These are phyloP conservation scores for Aspergillus sp. DNA, from an alignment of 2,329 filamentous ascomycete species.

Conservation along the genomic window DNA sequence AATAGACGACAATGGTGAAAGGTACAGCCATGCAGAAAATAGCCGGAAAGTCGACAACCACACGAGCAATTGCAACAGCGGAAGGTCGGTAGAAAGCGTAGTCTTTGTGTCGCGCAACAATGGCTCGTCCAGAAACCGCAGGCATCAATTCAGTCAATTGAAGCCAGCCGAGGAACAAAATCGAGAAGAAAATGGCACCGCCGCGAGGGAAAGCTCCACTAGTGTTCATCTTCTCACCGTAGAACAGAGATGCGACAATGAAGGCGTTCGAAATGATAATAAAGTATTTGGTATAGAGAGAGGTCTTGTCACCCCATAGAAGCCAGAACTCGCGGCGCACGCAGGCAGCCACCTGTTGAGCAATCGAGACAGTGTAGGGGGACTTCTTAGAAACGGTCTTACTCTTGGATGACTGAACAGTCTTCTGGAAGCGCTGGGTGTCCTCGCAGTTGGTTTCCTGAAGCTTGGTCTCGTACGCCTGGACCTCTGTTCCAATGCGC, in stretches of 20 bases:
- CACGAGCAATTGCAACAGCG: constrained; percentile 61
- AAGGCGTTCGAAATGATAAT: constrained; percentile 73
- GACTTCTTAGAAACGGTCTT: constrained; percentile 68
- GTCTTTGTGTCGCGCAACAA: constrained; percentile 67
- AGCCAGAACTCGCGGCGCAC: constrained; percentile 77
- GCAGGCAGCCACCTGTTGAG: constrained; percentile 61
- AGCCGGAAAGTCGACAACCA: constrained; percentile 63
- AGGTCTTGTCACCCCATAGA: constrained; percentile 70
- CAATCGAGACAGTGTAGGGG: constrained; percentile 74
- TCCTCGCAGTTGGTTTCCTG: constrained; percentile 59
- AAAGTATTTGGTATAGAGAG: constrained; percentile 75
- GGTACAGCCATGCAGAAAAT: constrained; percentile 59
- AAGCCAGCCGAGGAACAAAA: constrained; percentile 67
- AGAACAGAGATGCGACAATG: constrained; percentile 78
- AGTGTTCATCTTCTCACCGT: constrained; percentile 62
- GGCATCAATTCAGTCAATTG: constrained; percentile 78
- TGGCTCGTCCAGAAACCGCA: constrained; percentile 68
- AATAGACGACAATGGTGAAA: constrained; percentile 66
- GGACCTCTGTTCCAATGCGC: constrained; percentile 60
- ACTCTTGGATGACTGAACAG: constrained; percentile 64
- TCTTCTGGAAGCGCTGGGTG: constrained; percentile 64
- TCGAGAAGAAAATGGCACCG: constrained; percentile 66
- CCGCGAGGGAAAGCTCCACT: constrained; percentile 63
- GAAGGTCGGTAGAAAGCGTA: constrained; percentile 71
- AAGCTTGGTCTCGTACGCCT: constrained; percentile 59